Evolutionary conservation across 768 basidiomycete species (phyloP).

Genomic region (Xerocomellus intermedius): DNA sequence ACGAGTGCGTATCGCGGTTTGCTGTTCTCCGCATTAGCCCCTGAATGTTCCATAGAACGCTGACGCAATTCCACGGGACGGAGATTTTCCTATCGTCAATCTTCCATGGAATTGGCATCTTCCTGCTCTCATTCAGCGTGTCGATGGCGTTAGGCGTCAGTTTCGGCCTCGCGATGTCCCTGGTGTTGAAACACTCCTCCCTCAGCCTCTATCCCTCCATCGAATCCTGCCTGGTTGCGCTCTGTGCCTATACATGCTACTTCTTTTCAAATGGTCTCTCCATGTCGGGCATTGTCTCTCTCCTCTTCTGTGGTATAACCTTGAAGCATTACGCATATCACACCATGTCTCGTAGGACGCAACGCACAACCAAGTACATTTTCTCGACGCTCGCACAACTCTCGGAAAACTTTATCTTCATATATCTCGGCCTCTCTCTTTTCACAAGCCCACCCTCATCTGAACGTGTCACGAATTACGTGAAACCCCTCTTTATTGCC

Average conservation of each 20-base stretch:
- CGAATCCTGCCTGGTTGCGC: conserved; percentile 93
- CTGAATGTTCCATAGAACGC: conserved; percentile 54
- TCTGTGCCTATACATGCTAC: conserved; percentile 95
- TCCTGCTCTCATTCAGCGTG: conserved; percentile 90
- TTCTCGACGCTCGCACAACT: conserved; percentile 93
- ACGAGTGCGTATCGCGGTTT: conserved; percentile 71
- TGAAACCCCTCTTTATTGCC: conserved; percentile 93
- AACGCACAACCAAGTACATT: conserved; percentile 92
- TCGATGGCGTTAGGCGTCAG: conserved; percentile 92
- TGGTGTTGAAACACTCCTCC: conserved; percentile 92
- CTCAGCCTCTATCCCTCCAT: conserved; percentile 86
- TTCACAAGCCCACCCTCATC: conserved; percentile 85
- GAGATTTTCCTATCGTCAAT: conserved; percentile 86
- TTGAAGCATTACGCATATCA: conserved; percentile 99
- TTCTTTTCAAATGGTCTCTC: conserved; percentile 97
- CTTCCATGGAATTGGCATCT: conserved; percentile 97
- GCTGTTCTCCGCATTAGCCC: background rate
- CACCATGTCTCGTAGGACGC: conserved; percentile 95
- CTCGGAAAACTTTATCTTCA: conserved; percentile 99
- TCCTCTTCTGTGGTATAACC: conserved; percentile 98
- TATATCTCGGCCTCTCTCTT: conserved; percentile 95
- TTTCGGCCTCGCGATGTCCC: conserved; percentile 88
- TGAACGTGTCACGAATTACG: conserved; percentile 75
- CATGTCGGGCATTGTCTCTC: conserved; percentile 95
- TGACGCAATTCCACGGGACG: conserved; percentile 87